Base-by-base conservation (phyloP, 2,329 filamentous ascomycete species). In the Magnaporthales sp. region DNA sequence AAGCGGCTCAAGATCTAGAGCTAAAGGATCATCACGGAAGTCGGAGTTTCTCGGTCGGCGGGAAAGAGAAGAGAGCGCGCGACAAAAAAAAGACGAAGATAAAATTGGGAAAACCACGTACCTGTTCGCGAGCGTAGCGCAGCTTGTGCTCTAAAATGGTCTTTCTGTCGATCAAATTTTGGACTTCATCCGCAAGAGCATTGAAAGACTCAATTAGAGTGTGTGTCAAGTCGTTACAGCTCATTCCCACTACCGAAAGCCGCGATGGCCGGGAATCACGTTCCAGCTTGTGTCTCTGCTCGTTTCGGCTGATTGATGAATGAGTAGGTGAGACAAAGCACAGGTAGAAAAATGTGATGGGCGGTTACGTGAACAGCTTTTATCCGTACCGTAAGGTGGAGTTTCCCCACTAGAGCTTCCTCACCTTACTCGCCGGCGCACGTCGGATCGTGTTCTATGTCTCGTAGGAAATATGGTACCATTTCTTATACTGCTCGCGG, bases 1-100 rank as follows among this genome's bases (percentile, higher is more conserved):
- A 73, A 75, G 83, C 80, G 85, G 83, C 88, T 91, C 84, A 83
- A 89, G 89, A 91, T 92, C 90, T 92, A 92, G 90, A 92, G 90
- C 90, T 92, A 91, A 90, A 75, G 79, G 77, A 80, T 82, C 80
- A 82, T 80, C 70, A 74, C 68, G 69, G 63, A 68, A 70, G 68
- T 29, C 63, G 61, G 65, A 60, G 19, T 15, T 60, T 32, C 13
- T 46, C 19, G 26, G 46, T 62, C 46, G 22, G 67, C 13, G 10
- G 58, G 13, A 24, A 54, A 60, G 51, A 32, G 58, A 4, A n/a
- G 63, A 30, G 62, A 38, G 24, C 38, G 38, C 38, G 27, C 66
- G 56, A 24, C 15, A 22, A 13, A 30, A 46, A 65, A 60, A 63
- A 66, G 62, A 65, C n/a, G 32, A 29, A 19, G 66, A 68, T 56